These are phyloP conservation scores for Colletotrichum cereale DNA, from an alignment of 2,329 filamentous ascomycete species.

Conservation along the genomic window DNA sequence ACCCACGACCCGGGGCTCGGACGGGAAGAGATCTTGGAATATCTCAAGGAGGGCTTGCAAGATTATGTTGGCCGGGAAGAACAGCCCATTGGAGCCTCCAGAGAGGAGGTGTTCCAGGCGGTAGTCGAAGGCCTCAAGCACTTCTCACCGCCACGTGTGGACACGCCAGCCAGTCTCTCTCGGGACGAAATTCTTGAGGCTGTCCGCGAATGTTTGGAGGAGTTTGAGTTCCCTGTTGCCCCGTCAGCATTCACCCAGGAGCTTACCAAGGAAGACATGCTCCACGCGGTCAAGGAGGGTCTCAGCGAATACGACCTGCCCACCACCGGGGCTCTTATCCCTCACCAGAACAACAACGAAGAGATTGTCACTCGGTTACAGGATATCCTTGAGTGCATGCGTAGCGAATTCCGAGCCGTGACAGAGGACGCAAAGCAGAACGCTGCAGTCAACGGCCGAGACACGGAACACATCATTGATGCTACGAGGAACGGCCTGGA, in stretches of 20 bases:
- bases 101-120: conserved; percentile 87
- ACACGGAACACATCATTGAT: conserved; percentile 90
- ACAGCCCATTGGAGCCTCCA: conserved; percentile 71
- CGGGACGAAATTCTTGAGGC: conserved; percentile 87
- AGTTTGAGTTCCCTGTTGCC: conserved; percentile 80
- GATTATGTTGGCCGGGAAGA: conserved; percentile 74
- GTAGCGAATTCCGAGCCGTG: conserved; percentile 69
- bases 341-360: conserved; percentile 56
- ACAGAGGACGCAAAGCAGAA: conserved; percentile 80
- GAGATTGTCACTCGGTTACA: conserved; percentile 69
- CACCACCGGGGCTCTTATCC: conserved; percentile 54
- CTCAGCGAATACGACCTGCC: conserved; percentile 64
- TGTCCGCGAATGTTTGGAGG: conserved; percentile 87
- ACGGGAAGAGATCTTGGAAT: conserved; percentile 88
- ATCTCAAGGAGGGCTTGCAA: conserved; percentile 86
- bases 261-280: conserved; percentile 72
- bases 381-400: conserved; percentile 74
- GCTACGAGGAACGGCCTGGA: conserved; percentile 90
- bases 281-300: conserved; percentile 73
- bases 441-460: conserved; percentile 80
- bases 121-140: conserved; percentile 89
- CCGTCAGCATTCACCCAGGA: conserved; percentile 66
- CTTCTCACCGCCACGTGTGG: conserved; percentile 80
- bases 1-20: conserved; percentile 91
- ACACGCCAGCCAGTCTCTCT: conserved; percentile 77